These are phyloP conservation scores for Thielaviopsis populi DNA, from an alignment of 2,329 filamentous ascomycete species.

Conservation along the genomic window DNA sequence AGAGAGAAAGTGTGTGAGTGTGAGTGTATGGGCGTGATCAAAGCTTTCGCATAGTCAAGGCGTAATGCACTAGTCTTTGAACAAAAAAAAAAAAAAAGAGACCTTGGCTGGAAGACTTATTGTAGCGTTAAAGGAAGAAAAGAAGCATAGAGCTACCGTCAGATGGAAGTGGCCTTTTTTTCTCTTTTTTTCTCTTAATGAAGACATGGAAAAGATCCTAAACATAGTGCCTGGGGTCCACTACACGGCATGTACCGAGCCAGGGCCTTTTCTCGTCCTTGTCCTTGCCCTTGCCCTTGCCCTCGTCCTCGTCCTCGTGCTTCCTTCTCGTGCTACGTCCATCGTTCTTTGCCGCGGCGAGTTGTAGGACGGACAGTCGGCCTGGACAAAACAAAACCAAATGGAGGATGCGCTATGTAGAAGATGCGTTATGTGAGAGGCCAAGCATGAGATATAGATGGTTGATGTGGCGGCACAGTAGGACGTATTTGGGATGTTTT, in stretches of 20 bases:
- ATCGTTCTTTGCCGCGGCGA: too few species aligned
- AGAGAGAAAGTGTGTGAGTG: background rate
- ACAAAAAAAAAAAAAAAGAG: background rate
- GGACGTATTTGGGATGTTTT: constrained; percentile 1
- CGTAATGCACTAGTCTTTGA: background rate
- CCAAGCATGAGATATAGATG: background rate
- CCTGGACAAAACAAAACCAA: too few species aligned
- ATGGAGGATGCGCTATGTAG: background rate
- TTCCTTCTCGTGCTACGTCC: too few species aligned
- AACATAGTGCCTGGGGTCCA: background rate
- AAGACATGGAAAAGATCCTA: background rate
- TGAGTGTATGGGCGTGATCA: background rate
- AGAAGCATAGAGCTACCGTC: background rate
- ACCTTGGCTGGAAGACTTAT: background rate
- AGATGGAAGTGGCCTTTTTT: background rate
- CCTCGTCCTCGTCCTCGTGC: too few species aligned
- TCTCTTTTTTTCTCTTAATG: background rate
- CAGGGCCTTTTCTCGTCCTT: background rate
- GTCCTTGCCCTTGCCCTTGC: too few species aligned
- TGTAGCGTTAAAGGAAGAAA: background rate
- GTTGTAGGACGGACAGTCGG: too few species aligned
- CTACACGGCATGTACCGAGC: background rate
- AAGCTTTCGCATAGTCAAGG: background rate
- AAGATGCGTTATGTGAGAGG: background rate
- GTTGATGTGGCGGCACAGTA: background rate